Evolutionary conservation across 164 flowering plant genomes (phyloP).

Genomic region (Nymphaea thermarum): DNA sequence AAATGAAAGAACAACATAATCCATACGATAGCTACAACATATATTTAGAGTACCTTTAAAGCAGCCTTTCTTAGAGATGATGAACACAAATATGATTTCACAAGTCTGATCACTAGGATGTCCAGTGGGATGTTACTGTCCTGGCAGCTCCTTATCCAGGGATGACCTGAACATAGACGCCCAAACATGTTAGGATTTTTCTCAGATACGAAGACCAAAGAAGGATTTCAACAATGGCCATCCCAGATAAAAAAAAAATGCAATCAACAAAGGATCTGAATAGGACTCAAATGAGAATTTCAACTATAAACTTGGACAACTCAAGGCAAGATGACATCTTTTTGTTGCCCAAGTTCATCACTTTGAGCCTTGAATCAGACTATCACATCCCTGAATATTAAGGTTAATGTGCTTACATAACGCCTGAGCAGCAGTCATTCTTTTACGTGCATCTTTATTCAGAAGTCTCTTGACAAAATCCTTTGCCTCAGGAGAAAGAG

Average conservation of each 20-base stretch:
- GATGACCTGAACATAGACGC: conserved; percentile 63
- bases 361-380: not conserved
- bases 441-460: conserved; percentile 83
- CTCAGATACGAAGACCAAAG: not conserved
- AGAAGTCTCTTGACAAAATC: conserved; percentile 87
- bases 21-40: not conserved
- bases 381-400: not conserved
- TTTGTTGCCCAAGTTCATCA: not conserved
- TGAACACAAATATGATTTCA: conserved; percentile 69
- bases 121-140: conserved; percentile 72
- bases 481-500: conserved; percentile 66
- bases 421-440: conserved; percentile 96
- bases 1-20: not conserved
- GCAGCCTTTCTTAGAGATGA: conserved; percentile 79
- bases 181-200: conserved; percentile 3
- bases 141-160: conserved; percentile 62
- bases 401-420: conserved; percentile 42
- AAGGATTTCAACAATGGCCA: not conserved
- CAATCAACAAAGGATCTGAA: not conserved
- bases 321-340: too few relatives aligned
- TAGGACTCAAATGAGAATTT: not conserved
- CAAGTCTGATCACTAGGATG: conserved; percentile 54
- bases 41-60: conserved; percentile 46
- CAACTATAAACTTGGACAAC: too few relatives aligned
- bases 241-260: not conserved